Evolutionary conservation across 306 rosid genomes (phyloP).

Genomic region (Castanea crenata): DNA sequence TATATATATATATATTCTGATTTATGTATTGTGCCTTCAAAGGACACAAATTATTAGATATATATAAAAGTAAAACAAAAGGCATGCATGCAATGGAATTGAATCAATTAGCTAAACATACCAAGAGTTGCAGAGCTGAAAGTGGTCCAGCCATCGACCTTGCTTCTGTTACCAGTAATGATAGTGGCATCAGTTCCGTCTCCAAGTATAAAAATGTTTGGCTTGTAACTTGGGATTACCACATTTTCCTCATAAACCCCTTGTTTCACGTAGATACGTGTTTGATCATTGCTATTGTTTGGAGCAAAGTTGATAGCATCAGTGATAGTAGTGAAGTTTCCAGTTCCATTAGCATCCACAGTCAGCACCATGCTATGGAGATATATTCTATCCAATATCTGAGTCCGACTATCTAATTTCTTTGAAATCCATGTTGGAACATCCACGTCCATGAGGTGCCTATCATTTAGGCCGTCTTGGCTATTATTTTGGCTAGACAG

Average conservation of each 20-base stretch:
- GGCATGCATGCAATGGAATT: too few species aligned
- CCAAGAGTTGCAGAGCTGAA: slow-evolving; percentile 23
- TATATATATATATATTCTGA: neutral
- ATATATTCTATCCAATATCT: slow-evolving; percentile 37
- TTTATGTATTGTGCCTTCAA: neutral
- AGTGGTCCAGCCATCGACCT: slow-evolving; percentile 62
- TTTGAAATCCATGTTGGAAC: slow-evolving; percentile 41
- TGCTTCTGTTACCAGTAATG: slow-evolving; percentile 59
- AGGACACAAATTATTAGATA: too few species aligned
- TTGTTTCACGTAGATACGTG: slow-evolving; percentile 49
- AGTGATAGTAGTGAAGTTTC: too few species aligned
- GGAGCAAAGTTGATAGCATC: too few species aligned
- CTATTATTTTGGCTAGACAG: slow-evolving; percentile 32
- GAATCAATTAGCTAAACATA: neutral
- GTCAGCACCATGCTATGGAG: slow-evolving; percentile 62
- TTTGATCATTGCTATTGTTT: slow-evolving; percentile 48
- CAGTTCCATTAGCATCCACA: slow-evolving; percentile 32
- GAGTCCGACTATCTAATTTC: slow-evolving; percentile 15
- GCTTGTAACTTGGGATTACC: slow-evolving; percentile 31
- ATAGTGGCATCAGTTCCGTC: slow-evolving; percentile 68
- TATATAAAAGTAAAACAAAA: neutral
- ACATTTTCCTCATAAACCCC: slow-evolving; percentile 74
- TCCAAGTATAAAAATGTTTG: slow-evolving; percentile 55
- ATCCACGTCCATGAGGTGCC: slow-evolving; percentile 35
- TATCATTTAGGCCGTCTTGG: slow-evolving; percentile 30